These are phyloP conservation scores for Combretum micranthum DNA, from an alignment of 345 rosid species.

Conservation along the genomic window DNA sequence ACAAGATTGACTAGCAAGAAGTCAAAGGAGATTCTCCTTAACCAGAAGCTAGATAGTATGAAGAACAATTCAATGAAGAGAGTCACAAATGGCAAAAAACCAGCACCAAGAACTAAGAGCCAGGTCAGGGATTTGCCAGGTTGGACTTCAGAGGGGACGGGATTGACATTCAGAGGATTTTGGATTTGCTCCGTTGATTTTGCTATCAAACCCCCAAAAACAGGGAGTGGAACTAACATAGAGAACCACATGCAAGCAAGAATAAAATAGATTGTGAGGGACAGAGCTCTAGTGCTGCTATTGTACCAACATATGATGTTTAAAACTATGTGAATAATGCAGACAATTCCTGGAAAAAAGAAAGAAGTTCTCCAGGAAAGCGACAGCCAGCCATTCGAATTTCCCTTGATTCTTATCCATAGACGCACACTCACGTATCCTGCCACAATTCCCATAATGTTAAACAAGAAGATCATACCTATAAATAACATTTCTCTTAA, in stretches of 20 bases:
- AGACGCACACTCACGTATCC: constrained; percentile 1
- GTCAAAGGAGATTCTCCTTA: constrained; percentile 9
- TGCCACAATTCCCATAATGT: not conserved
- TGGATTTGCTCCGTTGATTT: not conserved
- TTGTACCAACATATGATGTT: constrained; percentile 2
- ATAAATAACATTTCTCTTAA: constrained; percentile 6
- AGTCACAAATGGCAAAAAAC: not conserved
- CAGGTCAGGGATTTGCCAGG: not conserved
- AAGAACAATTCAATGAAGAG: constrained; percentile 1
- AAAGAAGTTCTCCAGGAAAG: constrained; percentile 2
- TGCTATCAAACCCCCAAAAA: constrained; percentile 10
- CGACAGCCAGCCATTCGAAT: constrained; percentile 8
- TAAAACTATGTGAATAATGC: not conserved
- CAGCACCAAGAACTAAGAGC: constrained; percentile 3
- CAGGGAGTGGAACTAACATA: constrained; percentile 4
- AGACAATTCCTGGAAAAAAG: constrained; percentile 10
- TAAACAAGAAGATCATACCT: not conserved
- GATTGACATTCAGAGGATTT: not conserved
- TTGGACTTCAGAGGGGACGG: not conserved
- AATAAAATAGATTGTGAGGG: not conserved
- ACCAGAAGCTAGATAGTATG: constrained; percentile 1
- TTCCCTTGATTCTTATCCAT: constrained; percentile 13
- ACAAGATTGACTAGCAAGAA: constrained; percentile 3
- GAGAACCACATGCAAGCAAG: constrained; percentile 5
- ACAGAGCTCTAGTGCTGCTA: not conserved